Evolutionary conservation across 352 stramenopile genomes (phyloP), one percentile per base, ranked within the genome.

Genomic region (Globisporangium parvum): DNA sequence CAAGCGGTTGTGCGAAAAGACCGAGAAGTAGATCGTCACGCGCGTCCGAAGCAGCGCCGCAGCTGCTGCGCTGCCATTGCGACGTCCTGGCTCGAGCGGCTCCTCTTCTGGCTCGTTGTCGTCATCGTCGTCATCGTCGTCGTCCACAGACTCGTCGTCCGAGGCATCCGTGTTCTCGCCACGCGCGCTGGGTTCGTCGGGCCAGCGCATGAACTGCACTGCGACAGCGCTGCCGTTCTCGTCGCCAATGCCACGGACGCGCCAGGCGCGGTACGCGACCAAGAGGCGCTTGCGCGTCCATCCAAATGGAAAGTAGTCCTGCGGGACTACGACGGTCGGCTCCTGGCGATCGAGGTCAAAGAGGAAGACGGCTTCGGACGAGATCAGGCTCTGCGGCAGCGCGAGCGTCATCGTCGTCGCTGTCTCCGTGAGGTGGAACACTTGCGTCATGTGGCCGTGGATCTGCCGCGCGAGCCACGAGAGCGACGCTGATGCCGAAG

Each of bases 171-270:
- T 15, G 5, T 46, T 53, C 15, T 45, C 45, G 6, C 15, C 57
- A 47, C 10, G 55, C 10, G 51, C 55, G 3, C 33, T 44, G 20
- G 20, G 12, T 17, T 59, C 59, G n/a, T 76, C 67, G 4, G 79
- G 76, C 79, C 79, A 89, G 55, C 75, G 70, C 79, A 89, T 88
- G 49, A 77, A 77, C 41, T 85, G 70, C 37, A 85, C 69, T 0
- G 68, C 74, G 11, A 86, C 62, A 0, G 68, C 67, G 24, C 73
- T 82, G 39, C 70, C 70, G 57, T 75, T 79, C 55, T 69, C 62
- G 57, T 81, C 74, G 33, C 55, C 65, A 28, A 85, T 72, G 40
- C 66, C 68, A 40, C 75, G 70, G 21, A 85, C 70, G 33, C 79
- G 76, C 79, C 79, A 87, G 4, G 79, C 76, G 26, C 79, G 76